phyloP scores from a whole-genome alignment of 2,329 filamentous ascomycete species.

The Domatiomyces catenatus region DNA sequence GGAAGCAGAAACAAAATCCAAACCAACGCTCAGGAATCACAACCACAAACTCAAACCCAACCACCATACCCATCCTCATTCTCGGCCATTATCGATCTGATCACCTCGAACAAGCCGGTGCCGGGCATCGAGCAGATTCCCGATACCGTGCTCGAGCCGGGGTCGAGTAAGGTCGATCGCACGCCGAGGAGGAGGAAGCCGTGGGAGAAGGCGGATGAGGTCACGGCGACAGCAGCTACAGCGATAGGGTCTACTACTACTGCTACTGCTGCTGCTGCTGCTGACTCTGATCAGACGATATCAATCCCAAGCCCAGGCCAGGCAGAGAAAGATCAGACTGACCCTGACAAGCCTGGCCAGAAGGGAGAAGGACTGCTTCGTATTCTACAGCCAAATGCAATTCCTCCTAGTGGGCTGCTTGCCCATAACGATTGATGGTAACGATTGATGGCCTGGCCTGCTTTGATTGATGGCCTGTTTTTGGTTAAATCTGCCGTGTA shows the following conservation, averaged over 20 bases:
- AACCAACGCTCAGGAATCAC: too few relatives aligned
- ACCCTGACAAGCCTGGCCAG: conserved; percentile 1
- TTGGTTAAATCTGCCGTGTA: too few relatives aligned
- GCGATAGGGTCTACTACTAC: too few relatives aligned
- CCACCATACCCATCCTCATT: conserved; percentile 71
- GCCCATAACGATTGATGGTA: conserved; percentile 7
- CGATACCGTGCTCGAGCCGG: conserved; percentile 51
- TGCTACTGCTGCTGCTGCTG: background rate
- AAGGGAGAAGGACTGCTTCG: conserved; percentile 15
- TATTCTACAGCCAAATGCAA: conserved; percentile 16
- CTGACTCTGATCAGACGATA: background rate
- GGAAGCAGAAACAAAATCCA: background rate
- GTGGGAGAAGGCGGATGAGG: conserved; percentile 53
- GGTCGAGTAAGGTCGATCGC: conserved; percentile 22
- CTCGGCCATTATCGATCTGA: conserved; percentile 69
- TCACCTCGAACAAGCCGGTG: conserved; percentile 66
- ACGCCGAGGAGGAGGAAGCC: conserved; percentile 49
- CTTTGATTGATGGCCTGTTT: background rate
- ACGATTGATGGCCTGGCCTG: background rate
- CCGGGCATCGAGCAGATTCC: conserved; percentile 81
- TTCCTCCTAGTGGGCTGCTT: conserved; percentile 14
- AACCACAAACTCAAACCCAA: conserved; percentile 23
- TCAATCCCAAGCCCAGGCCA: background rate
- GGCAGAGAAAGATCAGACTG: background rate
- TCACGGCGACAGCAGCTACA: background rate